Conservation (phyloP, 2,329 filamentous ascomycete genomes). For the Fusarium ambrosium region DNA sequence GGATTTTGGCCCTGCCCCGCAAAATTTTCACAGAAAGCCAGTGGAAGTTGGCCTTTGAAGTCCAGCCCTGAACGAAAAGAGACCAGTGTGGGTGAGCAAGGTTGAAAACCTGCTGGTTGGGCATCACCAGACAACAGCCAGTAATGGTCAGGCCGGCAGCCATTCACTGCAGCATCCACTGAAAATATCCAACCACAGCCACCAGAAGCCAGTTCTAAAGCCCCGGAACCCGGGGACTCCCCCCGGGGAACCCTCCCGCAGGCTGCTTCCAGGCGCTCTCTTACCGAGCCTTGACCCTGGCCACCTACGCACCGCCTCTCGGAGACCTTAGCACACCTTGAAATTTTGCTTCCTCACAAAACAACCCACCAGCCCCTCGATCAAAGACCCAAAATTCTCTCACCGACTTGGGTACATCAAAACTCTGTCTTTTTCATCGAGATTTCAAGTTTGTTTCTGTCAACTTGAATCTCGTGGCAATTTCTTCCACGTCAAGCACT, state of each 20-base stretch:
- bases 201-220: background rate
- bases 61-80: slow-evolving; percentile 28
- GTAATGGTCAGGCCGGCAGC: slow-evolving; percentile 1
- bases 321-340: slow-evolving; percentile 40
- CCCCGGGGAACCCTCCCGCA: slow-evolving; percentile 12
- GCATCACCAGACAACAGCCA: slow-evolving; percentile 8
- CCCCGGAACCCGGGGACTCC: slow-evolving; percentile 14
- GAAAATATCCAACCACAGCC: background rate
- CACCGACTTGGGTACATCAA: slow-evolving; percentile 37
- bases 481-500: background rate
- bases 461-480: background rate
- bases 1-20: slow-evolving; percentile 42
- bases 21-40: slow-evolving; percentile 11
- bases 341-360: slow-evolving; percentile 31
- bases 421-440: slow-evolving; percentile 19
- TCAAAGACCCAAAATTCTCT: slow-evolving; percentile 43
- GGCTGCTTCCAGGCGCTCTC: background rate
- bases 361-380: slow-evolving; percentile 32
- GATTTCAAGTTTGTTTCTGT: background rate
- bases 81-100: slow-evolving; percentile 33
- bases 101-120: slow-evolving; percentile 28
- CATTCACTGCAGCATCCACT: background rate
- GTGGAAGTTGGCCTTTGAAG: background rate
- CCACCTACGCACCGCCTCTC: slow-evolving; percentile 34
- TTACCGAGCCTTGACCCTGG: slow-evolving; percentile 17